A percentile compares a stretch with the other conserved stretches of the same genome.
These are phyloP conservation scores for Emergomyces pasteurianus DNA, from an alignment of 2,329 filamentous ascomycete species.

Conservation along the genomic window DNA sequence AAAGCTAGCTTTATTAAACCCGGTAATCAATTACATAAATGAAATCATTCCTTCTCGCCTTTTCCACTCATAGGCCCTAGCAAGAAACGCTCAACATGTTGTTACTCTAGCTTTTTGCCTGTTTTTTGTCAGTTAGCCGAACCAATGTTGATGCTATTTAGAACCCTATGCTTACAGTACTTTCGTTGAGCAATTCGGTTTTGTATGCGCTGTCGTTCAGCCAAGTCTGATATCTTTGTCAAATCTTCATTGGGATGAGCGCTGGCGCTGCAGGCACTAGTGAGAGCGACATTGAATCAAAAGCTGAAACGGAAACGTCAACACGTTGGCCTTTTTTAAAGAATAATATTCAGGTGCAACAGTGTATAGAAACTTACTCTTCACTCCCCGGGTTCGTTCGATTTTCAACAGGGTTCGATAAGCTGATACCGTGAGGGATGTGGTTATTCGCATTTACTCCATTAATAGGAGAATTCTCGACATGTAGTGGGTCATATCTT, in stretches of 20 bases:
- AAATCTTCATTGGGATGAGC: constrained; percentile 96
- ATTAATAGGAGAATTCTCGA: constrained; percentile 53
- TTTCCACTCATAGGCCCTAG: too few species aligned
- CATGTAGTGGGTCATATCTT: constrained; percentile 65
- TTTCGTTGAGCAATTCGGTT: constrained; percentile 96
- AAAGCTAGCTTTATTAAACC: too few species aligned
- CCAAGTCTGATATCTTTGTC: constrained; percentile 97
- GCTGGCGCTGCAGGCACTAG: constrained; percentile 87
- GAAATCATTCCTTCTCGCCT: too few species aligned
- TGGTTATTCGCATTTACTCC: constrained; percentile 37
- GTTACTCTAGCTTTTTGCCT: constrained; percentile 59
- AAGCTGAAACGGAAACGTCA: constrained; percentile 4
- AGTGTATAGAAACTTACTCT: constrained; percentile 37
- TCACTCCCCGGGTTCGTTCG: constrained; percentile 26
- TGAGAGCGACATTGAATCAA: constrained; percentile 81
- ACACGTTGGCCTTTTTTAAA: constrained; percentile 39
- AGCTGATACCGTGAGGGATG: constrained; percentile 5
- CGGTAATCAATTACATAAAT: too few species aligned
- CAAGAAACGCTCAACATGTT: too few species aligned
- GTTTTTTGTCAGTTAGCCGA: constrained; percentile 5
- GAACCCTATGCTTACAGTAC: constrained; percentile 56
- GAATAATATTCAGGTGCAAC: constrained; percentile 11
- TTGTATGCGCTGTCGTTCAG: constrained; percentile 86
- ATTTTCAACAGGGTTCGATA: constrained; percentile 12
- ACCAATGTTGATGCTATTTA: too few species aligned